Base-by-base conservation (phyloP, 2,329 filamentous ascomycete genomes). In the Neoscytalidium dimidiatum region DNA sequence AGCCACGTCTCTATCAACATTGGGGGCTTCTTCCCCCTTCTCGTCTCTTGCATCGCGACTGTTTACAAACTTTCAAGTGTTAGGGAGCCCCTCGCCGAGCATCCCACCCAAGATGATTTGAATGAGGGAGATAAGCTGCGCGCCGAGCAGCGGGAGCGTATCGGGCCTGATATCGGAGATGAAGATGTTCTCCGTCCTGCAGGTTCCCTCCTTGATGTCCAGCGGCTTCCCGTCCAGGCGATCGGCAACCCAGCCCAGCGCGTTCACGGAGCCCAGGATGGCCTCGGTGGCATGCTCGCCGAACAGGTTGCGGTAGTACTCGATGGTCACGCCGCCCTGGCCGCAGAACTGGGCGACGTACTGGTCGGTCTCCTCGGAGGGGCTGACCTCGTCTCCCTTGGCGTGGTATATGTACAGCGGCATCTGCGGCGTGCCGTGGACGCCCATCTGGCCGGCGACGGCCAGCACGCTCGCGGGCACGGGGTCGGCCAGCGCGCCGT, bases 361-460 rank as follows among this genome's bases (percentile, higher is more conserved):
- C 1, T 49, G 64, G 66, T 76, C 72, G 3, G 72, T 74, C 43
- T 74, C 70, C 5, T 57, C 64, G 0, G 74, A 62, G 2, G 70
- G 66, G 43, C 69, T 71, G 14, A 77, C 67, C 60, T 77, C 72
- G 63, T 77, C 74, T 1, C 68, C 64, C 9, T 71, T 67, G 3
- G 74, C 71, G 52, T 78, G 74, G 63, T 77, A 77, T 5, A 71
- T 66, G 44, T 72, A 76, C 4, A 73, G 33, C 1, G 73, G 74
- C 46, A 72, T 71, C 23, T 35, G 46, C 5, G 69, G 70, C 4
- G 66, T 60, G 11, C 69, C 71, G 41, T 71, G 66, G 21, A 58
- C 53, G 3, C 68, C 69, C 66, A 64, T 57, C n/a, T 66, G 63
- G 29, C 38, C 43, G 28, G 67, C 63, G 3, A 48, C 41, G 21